A percentile compares a stretch with the other conserved stretches of the same genome.
Conservation (phyloP, 2,329 filamentous ascomycete species). For the Grosmannia serpens region DNA sequence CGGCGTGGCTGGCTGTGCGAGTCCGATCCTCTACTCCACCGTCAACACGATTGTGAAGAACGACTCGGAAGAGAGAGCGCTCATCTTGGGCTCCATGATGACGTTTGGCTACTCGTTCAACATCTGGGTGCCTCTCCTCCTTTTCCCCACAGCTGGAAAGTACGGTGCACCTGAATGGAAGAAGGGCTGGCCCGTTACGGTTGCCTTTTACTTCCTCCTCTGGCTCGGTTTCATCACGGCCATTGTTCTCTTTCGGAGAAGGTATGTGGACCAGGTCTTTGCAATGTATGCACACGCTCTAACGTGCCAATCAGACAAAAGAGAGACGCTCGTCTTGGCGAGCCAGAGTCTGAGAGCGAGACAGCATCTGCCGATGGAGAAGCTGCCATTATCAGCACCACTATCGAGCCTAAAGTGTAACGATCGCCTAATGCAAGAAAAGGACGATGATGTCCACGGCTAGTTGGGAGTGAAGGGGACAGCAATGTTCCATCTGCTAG, state of each 20-base stretch:
- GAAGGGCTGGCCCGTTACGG: constrained; percentile 34
- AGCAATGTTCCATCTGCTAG: background rate
- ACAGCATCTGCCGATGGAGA: no score
- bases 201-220: constrained; percentile 32
- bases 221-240: constrained; percentile 29
- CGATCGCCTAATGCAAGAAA: no score
- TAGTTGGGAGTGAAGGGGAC: background rate
- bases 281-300: no score
- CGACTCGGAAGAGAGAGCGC: constrained; percentile 27
- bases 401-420: no score
- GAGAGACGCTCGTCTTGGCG: no score
- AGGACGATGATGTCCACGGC: background rate
- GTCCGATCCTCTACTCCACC: constrained; percentile 30
- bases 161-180: constrained; percentile 33
- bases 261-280: constrained; percentile 12
- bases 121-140: constrained; percentile 31
- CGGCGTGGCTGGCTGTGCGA: constrained; percentile 25
- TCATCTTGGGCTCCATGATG: constrained; percentile 32
- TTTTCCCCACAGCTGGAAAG: constrained; percentile 29
- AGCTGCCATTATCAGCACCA: no score
- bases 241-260: constrained; percentile 22
- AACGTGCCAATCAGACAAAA: no score
- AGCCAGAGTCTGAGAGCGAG: no score
- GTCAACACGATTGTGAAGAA: constrained; percentile 30
- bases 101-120: constrained; percentile 33